Base-by-base conservation (phyloP, 2,329 filamentous ascomycete species). In the Paecilomyces sp. region DNA sequence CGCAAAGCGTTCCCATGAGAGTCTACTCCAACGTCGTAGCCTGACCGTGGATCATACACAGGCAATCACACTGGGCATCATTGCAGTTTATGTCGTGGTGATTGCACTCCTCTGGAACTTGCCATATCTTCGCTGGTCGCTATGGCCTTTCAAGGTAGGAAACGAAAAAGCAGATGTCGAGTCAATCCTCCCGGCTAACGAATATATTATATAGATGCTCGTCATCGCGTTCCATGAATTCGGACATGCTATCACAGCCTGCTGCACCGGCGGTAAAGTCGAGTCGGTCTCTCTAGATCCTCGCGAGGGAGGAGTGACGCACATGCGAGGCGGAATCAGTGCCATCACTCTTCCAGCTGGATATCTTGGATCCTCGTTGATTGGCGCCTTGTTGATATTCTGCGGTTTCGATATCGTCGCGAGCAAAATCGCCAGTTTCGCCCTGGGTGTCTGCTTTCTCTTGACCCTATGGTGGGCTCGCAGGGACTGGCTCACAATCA, bases 201-300 rank as follows among this genome's bases (percentile, higher is more conserved):
- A 4, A 36, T 36, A 15, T n/a, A 31, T 5, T 28, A 28, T 51
- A 1, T 60, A 89, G 86, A 91, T 92, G 89, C 82, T 92, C 22
- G 88, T 90, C 57, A 92, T 92, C 64, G 89, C 89, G 41, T 92
- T 92, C 73, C 89, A 92, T 75, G 89, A 92, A 67, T 83, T 92
- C 68, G 85, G 88, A 12, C 89, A 92, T 74, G 89, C 89, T 55
- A 83, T 91, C 66, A 85, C 85, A 1, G 88, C 88, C 47, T 83
- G 87, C 63, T 83, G 86, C 61, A 92, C 89, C 0, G 89, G 89
- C 58, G 89, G 89, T 3, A 81, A 79, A 58, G 89, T 92, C 64
- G 85, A 90, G 70, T 88, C 85, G 47, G 91, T 92, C 68, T 87
- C 83, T 24, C 82, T 91, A 24, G 87, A 91, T 69, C 88, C 89